Evolutionary conservation across 129 eudicot genomes (phyloP), one percentile per base, ranked within the genome.

Genomic region (Flaveria trinervia): DNA sequence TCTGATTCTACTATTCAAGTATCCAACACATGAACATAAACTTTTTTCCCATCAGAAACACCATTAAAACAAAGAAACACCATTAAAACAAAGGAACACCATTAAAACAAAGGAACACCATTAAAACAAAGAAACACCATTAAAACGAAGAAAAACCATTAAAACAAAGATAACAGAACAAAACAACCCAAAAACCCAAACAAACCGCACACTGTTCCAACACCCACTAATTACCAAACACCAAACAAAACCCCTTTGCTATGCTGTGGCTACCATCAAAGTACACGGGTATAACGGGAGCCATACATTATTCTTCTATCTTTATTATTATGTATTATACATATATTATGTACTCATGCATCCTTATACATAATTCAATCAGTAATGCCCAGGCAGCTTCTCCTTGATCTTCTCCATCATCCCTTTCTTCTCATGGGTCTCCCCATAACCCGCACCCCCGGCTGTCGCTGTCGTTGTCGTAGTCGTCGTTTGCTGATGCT

Each of bases 401-500:
- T 62, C 68, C 30, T 62, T 62, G 68, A 62, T 62, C 68, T 62
- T 62, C 45, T 62, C 68, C 45, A 62, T 28, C 68, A 62, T 30
- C 68, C 68, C 68, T 62, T 62, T 62, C 68, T 62, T 62, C 20
- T 62, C 68, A 28, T 33, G 68, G 1, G 68, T 28, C 6, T 62
- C 45, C 14, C 20, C 44, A 30, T 26, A 25, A 25, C 39, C 22
- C 2, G 3, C 60, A n/a, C 60, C 23, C 2, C 62, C 62, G 0
- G 26, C 5, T 3, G 62, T 56, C 62, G 62, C 18, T 0, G 66
- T 60, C 1, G 66, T 60, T 4, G 67, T 25, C 18, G 67, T 60
- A 20, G 22, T 20, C 0, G 26, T 36, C 6, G 26, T 7, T 30
- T 30, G 36, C 9, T 61, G 68, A 15, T 61, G 17, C n/a, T 30